Conservation (phyloP, 2,329 filamentous ascomycete genomes). For the Conoideocrella luteorostrata region DNA sequence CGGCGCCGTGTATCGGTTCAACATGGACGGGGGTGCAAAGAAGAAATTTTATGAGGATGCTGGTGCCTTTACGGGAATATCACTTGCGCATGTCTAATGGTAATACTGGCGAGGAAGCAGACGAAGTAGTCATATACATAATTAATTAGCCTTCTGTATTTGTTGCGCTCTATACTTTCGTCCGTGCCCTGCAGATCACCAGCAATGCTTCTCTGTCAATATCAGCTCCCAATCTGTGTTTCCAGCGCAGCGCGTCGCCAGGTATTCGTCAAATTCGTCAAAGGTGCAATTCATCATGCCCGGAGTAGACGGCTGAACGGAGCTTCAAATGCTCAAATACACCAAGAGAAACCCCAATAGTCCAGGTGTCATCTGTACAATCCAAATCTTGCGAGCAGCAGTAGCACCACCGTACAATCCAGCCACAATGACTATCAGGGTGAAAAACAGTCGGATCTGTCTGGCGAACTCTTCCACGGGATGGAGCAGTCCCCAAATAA, state of each 20-base stretch:
- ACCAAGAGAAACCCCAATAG: slow-evolving; percentile 4
- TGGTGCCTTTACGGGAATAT: not conserved
- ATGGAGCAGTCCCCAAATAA: slow-evolving; percentile 41
- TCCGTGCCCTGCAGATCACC: too few species aligned
- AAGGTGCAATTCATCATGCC: too few species aligned
- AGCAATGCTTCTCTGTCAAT: too few species aligned
- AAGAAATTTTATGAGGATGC: slow-evolving; percentile 10
- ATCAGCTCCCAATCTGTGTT: too few species aligned
- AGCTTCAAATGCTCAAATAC: slow-evolving; percentile 15
- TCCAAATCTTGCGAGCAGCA: slow-evolving; percentile 33
- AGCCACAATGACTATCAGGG: slow-evolving; percentile 37
- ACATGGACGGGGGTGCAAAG: slow-evolving; percentile 24
- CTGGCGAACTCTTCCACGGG: slow-evolving; percentile 32
- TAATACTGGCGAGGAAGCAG: too few species aligned
- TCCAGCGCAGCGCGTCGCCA: too few species aligned
- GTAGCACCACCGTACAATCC: slow-evolving; percentile 39
- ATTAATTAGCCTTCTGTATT: too few species aligned
- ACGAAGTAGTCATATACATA: too few species aligned
- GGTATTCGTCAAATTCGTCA: too few species aligned
- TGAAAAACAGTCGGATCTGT: slow-evolving; percentile 43
- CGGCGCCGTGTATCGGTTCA: slow-evolving; percentile 29
- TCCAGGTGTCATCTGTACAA: slow-evolving; percentile 32
- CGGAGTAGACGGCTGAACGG: too few species aligned
- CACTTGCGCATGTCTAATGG: not conserved
- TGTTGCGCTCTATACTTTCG: too few species aligned